Percentiles rank a stretch among this genome's conserved stretches.
These are phyloP conservation scores for Copromyces sp. DNA, from an alignment of 495 filamentous ascomycete species.

Conservation along the genomic window DNA sequence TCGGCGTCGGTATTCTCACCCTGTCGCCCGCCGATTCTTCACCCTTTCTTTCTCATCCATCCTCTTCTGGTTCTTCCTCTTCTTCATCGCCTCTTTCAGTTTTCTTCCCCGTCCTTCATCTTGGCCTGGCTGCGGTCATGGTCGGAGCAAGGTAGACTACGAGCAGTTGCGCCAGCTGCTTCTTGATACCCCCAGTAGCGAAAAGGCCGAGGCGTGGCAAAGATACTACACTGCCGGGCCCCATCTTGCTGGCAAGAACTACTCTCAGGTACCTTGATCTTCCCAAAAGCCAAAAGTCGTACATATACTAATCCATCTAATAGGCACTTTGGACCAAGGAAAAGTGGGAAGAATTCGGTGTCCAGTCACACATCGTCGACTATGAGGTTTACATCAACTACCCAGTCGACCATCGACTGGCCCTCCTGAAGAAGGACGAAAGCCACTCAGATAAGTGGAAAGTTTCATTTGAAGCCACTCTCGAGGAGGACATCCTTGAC, in stretches of 20 bases:
- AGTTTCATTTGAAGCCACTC: constrained; percentile 66
- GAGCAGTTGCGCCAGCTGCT: constrained; percentile 62
- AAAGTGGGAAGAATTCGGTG: constrained; percentile 74
- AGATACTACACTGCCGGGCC: constrained; percentile 82
- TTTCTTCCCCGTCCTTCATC: constrained; percentile 28
- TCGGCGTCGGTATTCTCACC: constrained; percentile 58
- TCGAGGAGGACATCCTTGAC: constrained; percentile 79
- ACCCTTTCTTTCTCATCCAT: constrained; percentile 47
- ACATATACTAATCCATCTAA: background rate
- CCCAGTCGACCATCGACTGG: constrained; percentile 67
- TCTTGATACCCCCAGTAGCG: constrained; percentile 56
- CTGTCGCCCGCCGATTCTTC: constrained; percentile 60
- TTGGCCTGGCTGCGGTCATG: constrained; percentile 32
- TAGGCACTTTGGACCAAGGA: constrained; percentile 83
- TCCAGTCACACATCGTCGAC: constrained; percentile 58
- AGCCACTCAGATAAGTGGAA: constrained; percentile 30
- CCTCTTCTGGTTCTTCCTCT: constrained; percentile 46
- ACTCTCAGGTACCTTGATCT: constrained; percentile 37
- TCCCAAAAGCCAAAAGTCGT: background rate
- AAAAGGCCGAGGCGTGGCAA: constrained; percentile 71
- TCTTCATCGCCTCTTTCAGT: constrained; percentile 50
- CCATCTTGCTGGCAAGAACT: constrained; percentile 84
- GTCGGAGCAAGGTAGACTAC: constrained; percentile 37
- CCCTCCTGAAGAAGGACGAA: constrained; percentile 50
- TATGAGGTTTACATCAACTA: constrained; percentile 94